Evolutionary conservation across 2,329 filamentous ascomycete species (phyloP), one percentile per base, ranked within the genome.

Genomic region (Colletotrichum somersetense): DNA sequence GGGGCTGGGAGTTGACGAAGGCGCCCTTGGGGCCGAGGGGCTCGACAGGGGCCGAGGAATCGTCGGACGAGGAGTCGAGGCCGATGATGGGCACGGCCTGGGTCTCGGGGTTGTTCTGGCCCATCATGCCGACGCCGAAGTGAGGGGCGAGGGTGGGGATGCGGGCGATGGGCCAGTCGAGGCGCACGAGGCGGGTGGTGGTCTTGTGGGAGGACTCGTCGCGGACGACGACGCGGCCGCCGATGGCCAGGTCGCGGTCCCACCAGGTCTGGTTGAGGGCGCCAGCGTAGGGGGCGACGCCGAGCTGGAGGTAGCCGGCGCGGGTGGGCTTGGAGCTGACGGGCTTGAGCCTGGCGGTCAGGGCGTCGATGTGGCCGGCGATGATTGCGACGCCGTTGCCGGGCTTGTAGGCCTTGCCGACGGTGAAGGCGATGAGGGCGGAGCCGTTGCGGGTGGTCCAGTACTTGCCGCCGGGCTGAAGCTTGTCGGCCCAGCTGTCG

Each of bases 1-100:
- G 91, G 0, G 96, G 96, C 81, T 99, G 96, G 0, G 92, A 96
- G 52, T 92, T 87, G 57, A 91, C 88, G 79, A 98, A 99, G 5
- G 91, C 90, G 64, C 91, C 91, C 1, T 84, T 84, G 59, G 88
- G 85, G n/a, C 89, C 90, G n/a, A 93, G 83, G 3, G 82, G 78
- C 3, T 78, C 80, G 5, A 82, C 79, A n/a, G 81, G 76, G 1
- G 78, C 77, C 46, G 80, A 75, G 2, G 5, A 64, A 0, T 77
- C 58, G 3, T 79, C 77, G 46, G 80, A 75, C 57, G 91, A 89
- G 80, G 91, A 92, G 76, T 98, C 95, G 20, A 98, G 87, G 23
- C 96, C 96, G 74, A 98, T 93, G 74, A 98, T 94, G 12, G 96
- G 96, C 0, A 97, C 95, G 83, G 96, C 95, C 79, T 98, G 91